A percentile compares a stretch with the other conserved stretches of the same genome.
Conservation (phyloP, 495 filamentous ascomycete genomes). For the Penicillium mononematosum region DNA sequence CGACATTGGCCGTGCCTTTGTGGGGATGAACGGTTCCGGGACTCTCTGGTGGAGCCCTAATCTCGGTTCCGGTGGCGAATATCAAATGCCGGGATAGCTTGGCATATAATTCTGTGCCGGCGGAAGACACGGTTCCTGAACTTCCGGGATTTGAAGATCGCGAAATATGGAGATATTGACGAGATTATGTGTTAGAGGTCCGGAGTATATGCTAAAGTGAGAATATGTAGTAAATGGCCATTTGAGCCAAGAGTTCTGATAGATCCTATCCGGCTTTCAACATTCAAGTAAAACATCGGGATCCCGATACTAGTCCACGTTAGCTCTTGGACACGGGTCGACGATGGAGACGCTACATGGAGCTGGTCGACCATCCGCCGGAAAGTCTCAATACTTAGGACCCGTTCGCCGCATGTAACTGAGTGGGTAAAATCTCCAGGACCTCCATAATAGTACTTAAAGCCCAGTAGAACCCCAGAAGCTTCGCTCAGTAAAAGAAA, state of each 20-base stretch:
- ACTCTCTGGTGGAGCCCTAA: background rate
- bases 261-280: no score
- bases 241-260: background rate
- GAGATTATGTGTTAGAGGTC: no score
- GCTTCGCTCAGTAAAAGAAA: background rate
- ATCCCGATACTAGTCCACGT: background rate
- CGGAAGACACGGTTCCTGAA: background rate
- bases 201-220: no score
- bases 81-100: background rate
- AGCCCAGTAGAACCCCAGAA: background rate
- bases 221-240: no score
- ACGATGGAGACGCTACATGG: no score
- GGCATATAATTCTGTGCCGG: no score
- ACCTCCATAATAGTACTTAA: conserved; percentile 2
- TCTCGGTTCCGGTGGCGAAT: conserved; percentile 15
- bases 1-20: background rate
- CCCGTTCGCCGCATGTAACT: background rate
- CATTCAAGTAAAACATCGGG: no score
- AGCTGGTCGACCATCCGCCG: background rate
- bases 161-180: background rate
- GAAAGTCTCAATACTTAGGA: background rate
- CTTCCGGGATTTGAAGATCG: background rate
- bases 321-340: background rate
- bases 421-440: background rate
- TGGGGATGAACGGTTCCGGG: conserved; percentile 2